Percentiles rank a stretch among this genome's conserved stretches.
phyloP scores from a whole-genome alignment of 495 filamentous ascomycete genomes.

The Cudoniella acicularis region DNA sequence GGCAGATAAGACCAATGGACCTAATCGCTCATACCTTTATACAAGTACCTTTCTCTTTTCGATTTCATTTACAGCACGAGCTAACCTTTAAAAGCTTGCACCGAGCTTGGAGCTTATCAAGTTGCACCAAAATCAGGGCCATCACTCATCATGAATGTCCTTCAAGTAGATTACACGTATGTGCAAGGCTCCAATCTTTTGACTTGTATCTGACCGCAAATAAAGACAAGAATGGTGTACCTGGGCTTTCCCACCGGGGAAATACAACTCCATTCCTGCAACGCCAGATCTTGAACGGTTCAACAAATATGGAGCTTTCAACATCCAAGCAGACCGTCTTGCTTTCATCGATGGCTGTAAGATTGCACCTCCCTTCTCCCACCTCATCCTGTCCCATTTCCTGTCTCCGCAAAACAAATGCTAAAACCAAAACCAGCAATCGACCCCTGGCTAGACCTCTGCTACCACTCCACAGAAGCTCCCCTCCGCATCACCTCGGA shows the following conservation, averaged over 20 bases:
- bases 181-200: background rate
- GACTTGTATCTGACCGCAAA: background rate
- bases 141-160: slow-evolving; percentile 36
- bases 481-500: slow-evolving; percentile 29
- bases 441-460: slow-evolving; percentile 44
- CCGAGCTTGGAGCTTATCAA: slow-evolving; percentile 46
- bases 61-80: background rate
- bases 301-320: slow-evolving; percentile 41
- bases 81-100: slow-evolving; percentile 29
- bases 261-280: slow-evolving; percentile 38
- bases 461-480: slow-evolving; percentile 41
- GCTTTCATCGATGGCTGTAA: slow-evolving; percentile 45
- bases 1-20: slow-evolving; percentile 34
- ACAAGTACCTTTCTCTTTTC: slow-evolving; percentile 16
- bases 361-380: background rate
- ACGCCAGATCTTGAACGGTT: slow-evolving; percentile 34
- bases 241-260: slow-evolving; percentile 43
- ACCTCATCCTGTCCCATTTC: background rate
- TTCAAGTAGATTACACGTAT: slow-evolving; percentile 45
- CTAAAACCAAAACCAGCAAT: slow-evolving; percentile 10
- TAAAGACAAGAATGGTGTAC: slow-evolving; percentile 40
- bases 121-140: slow-evolving; percentile 38
- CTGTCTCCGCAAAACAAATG: background rate
- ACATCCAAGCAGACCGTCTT: slow-evolving; percentile 39
- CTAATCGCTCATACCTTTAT: slow-evolving; percentile 41